Base-by-base conservation (phyloP, 2,329 filamentous ascomycete species). In the Aspergillus niger region DNA sequence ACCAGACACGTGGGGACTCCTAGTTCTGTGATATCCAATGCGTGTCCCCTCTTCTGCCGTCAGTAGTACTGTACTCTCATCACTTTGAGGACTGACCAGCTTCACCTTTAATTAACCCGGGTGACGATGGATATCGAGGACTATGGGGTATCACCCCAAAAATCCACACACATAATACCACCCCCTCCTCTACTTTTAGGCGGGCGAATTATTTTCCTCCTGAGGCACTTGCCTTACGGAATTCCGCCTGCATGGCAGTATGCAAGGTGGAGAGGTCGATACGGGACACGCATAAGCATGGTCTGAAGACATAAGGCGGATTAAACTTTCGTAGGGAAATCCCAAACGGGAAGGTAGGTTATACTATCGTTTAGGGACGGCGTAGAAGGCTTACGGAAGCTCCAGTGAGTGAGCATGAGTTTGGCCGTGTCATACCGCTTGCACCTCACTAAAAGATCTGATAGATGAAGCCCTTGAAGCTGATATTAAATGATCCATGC, bases 321-420 rank as follows among this genome's bases (percentile, higher is more conserved):
- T 59, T 62, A 59, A 48, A 59, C 60, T 62, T 57, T 59, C 36
- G 48, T 62, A 57, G 57, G 41, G 43, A 55, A 49, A 52, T 8
- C 55, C 55, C 32, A 57, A 61, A 60, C 22, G 44, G 54, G 54
- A 61, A 57, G 30, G 41, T 28, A 30, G n/a, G 26, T 30, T 49
- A 28, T 49, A 50, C 10, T 36, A 36, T 36, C 11, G 32, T 13
- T 36, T 36, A 36, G 11, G 32, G 32, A 36, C 32, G 32, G 32
- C 32, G 32, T 52, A 26, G 11, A 17, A 52, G 44, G 36, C 38
- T 13, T 10, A 15, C 32, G 11, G 32, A 36, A 36, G 32, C 32
- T 36, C 11, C 32, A 44, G 41, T 44, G 41, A 22, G 17, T 20
- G 10, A 36, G 32, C 11, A 36, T 36, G 32, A 13, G 5, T 36